Evolutionary conservation across 345 rosid species (phyloP).

Genomic region (Citropsis articulata): DNA sequence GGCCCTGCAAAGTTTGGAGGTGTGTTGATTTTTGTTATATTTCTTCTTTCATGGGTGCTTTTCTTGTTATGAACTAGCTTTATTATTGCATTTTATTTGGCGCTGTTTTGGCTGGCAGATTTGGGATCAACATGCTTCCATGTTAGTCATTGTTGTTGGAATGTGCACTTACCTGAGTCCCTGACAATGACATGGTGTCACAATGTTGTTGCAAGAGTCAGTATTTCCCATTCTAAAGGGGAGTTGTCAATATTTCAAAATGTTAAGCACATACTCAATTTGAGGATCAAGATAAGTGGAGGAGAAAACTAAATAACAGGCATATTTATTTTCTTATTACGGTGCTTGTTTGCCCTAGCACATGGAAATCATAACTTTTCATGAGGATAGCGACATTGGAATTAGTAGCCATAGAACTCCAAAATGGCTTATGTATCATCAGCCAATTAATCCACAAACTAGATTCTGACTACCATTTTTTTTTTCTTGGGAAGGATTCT

Average conservation of each 20-base stretch:
- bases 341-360: neutral
- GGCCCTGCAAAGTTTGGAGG: constrained; percentile 94
- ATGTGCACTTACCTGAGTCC: neutral
- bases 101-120: neutral
- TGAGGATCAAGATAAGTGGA: neutral
- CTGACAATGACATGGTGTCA: neutral
- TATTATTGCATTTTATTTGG: neutral
- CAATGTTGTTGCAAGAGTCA: neutral
- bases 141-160: neutral
- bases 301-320: neutral
- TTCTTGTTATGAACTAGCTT: neutral
- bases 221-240: neutral
- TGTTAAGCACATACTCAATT: neutral
- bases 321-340: neutral
- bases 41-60: neutral
- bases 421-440: neutral
- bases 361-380: neutral
- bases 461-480: neutral
- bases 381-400: neutral
- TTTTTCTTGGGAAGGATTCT: too few relatives aligned
- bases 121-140: constrained; percentile 1
- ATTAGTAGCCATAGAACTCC: neutral
- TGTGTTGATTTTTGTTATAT: constrained; percentile 28
- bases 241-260: neutral
- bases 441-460: neutral